Percentiles rank a stretch among this genome's conserved stretches.
phyloP scores from a whole-genome alignment of 306 rosid species.

The Quercus engelmannii region DNA sequence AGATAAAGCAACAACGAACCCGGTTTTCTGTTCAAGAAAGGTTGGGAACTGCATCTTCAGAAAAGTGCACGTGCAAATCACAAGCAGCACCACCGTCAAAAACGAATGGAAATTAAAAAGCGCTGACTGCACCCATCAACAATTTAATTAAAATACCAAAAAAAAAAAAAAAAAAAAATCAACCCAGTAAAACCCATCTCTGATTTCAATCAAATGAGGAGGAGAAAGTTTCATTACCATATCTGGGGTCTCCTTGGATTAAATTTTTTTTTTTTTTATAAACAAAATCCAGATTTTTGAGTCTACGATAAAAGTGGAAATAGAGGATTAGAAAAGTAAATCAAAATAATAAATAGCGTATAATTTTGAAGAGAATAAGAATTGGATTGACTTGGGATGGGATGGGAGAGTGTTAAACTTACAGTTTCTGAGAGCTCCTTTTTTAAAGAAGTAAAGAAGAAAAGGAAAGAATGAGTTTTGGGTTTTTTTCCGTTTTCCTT shows the following conservation, averaged over 20 bases:
- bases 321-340: too few species aligned
- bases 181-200: background rate
- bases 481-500: too few species aligned
- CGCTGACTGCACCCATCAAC: slow-evolving; percentile 52
- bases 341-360: too few species aligned
- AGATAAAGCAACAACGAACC: slow-evolving; percentile 30
- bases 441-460: too few species aligned
- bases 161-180: background rate
- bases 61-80: slow-evolving; percentile 75
- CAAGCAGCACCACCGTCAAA: slow-evolving; percentile 71
- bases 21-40: slow-evolving; percentile 67
- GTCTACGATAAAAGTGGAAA: too few species aligned
- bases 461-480: too few species aligned
- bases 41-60: slow-evolving; percentile 84
- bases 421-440: too few species aligned
- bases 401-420: too few species aligned
- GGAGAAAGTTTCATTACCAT: slow-evolving; percentile 36
- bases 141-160: background rate
- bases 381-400: too few species aligned
- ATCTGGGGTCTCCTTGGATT: background rate
- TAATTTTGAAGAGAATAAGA: too few species aligned
- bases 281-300: too few species aligned
- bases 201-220: background rate
- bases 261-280: too few species aligned
- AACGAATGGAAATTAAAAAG: slow-evolving; percentile 82